Base-by-base conservation (phyloP, 164 flowering plant species). In the Aristolochia californica region DNA sequence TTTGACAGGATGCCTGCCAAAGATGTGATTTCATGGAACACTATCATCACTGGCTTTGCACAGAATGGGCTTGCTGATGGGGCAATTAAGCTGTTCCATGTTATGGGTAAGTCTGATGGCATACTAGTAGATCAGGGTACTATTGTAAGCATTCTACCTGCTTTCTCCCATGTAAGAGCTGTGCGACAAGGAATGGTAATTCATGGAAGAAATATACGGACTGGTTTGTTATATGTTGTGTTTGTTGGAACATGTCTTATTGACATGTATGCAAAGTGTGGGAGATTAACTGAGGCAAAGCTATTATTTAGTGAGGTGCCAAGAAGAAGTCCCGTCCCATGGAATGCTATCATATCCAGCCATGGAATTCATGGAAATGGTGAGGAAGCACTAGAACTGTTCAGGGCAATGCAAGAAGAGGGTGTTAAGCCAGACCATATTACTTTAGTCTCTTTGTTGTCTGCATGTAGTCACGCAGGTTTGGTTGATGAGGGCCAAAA, bases 401-500 rank as follows among this genome's bases (percentile, higher is more conserved):
- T 82, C 53, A 43, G 57, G 43, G 75, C 73, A 48, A 84, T 82
- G 87, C 66, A 62, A 40, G 44, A 65, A 48, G 74, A 79, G 51
- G 73, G 72, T 21, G 80, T 79, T 45, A 66, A 61, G 48, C 87
- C 85, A 2, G 91, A 80, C 55, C 76, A 72, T 48, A 74, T 84
- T 14, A 82, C 87, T 1, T 80, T 84, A 57, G 66, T 82, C 23
- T 75, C 84, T 10, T 48, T 80, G 45, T 52, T 84, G 38, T 71
- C 81, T 24, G 85, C 87, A 51, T 84, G 87, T 62, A 84, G 84
- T 64, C 91, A 84, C 72, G 74, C 84, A 5, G 91, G 91, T 53
- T 62, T 82, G 54, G 77, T 83, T n/a, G n/a, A n/a, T n/a, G n/a
- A n/a, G n/a, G n/a, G n/a, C n/a, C n/a, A n/a, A n/a, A n/a, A n/a